Conservation (phyloP, 1,139 yeast species). For the Pichia sp. region DNA sequence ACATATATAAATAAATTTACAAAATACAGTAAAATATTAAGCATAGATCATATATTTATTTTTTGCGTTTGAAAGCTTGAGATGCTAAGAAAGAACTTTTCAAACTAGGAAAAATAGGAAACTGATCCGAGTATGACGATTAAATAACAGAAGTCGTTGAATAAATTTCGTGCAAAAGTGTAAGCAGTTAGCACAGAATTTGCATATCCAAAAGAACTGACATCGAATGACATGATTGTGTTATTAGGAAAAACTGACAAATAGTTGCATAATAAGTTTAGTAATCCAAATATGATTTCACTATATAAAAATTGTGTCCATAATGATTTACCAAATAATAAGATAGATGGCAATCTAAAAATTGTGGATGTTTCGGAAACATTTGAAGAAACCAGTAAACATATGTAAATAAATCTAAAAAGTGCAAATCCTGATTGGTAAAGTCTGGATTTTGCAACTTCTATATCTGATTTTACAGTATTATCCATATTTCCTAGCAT, state of each 20-base stretch:
- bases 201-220: slow-evolving; percentile 8
- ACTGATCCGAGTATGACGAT: slow-evolving; percentile 33
- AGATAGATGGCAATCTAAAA: neutral
- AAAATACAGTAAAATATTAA: neutral
- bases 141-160: slow-evolving; percentile 37
- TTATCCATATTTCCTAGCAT: neutral
- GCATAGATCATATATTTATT: neutral
- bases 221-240: slow-evolving; percentile 12
- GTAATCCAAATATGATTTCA: slow-evolving; percentile 30
- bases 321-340: neutral
- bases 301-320: slow-evolving; percentile 8
- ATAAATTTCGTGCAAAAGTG: slow-evolving; percentile 5
- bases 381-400: neutral
- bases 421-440: slow-evolving; percentile 7
- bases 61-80: neutral
- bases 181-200: slow-evolving; percentile 8
- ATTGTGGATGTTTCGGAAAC: neutral
- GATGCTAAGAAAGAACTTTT: too few species aligned
- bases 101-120: slow-evolving; percentile 9
- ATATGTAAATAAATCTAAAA: slow-evolving; percentile 4
- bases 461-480: neutral
- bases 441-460: slow-evolving; percentile 4
- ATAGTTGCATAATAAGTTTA: slow-evolving; percentile 3
- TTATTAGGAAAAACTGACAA: slow-evolving; percentile 8
- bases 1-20: neutral